Percentiles rank a stretch among this genome's conserved stretches.
phyloP scores from a whole-genome alignment of 495 filamentous ascomycete species.

The Amorphotheca resinae region DNA sequence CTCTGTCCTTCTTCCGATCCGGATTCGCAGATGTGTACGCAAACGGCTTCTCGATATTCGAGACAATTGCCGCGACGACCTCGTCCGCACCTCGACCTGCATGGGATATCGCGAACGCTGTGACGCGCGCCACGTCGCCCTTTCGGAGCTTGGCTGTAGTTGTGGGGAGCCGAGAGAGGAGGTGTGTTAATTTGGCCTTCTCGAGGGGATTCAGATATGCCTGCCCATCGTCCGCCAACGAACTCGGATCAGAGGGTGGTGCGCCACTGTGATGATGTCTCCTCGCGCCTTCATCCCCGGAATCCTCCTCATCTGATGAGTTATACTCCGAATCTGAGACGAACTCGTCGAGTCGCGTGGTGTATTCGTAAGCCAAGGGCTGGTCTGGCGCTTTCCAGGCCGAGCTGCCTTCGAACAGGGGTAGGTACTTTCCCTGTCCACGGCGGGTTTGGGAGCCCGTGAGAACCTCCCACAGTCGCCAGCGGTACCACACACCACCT shows the following conservation, averaged over 20 bases:
- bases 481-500: slow-evolving; percentile 78
- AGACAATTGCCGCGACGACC: slow-evolving; percentile 74
- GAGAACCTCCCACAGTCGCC: slow-evolving; percentile 76
- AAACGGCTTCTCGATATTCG: slow-evolving; percentile 65
- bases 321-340: slow-evolving; percentile 75
- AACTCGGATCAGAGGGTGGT: slow-evolving; percentile 33
- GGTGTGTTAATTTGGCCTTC: slow-evolving; percentile 68
- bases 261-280: slow-evolving; percentile 34
- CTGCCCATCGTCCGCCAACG: slow-evolving; percentile 41
- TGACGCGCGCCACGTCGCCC: slow-evolving; percentile 77
- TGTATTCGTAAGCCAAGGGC: slow-evolving; percentile 59
- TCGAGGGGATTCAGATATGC: slow-evolving; percentile 74
- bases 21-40: slow-evolving; percentile 47
- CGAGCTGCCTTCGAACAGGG: slow-evolving; percentile 58
- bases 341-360: slow-evolving; percentile 60
- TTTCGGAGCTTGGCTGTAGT: slow-evolving; percentile 61
- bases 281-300: slow-evolving; percentile 50
- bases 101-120: slow-evolving; percentile 82
- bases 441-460: slow-evolving; percentile 37
- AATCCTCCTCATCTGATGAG: slow-evolving; percentile 78
- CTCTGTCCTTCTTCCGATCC: slow-evolving; percentile 27
- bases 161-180: slow-evolving; percentile 70
- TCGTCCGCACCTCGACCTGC: slow-evolving; percentile 68
- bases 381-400: slow-evolving; percentile 60
- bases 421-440: slow-evolving; percentile 31